Evolutionary conservation across 148 eudicot species (phyloP).

Genomic region (Nyssa sinensis): DNA sequence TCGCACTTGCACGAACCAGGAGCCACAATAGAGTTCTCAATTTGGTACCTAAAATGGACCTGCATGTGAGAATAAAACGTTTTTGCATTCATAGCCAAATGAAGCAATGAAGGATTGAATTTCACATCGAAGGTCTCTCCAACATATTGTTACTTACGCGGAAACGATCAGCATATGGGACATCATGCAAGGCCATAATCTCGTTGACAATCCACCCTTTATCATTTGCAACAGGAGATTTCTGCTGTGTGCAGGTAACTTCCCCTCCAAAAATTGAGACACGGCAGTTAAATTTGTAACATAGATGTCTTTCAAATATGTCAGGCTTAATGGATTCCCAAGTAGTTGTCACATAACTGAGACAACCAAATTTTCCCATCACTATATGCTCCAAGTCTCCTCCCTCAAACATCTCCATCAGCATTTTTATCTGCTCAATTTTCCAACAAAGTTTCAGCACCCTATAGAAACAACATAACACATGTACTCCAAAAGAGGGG

Average conservation of each 20-base stretch:
- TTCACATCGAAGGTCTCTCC: background rate
- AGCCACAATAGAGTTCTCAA: slow-evolving; percentile 30
- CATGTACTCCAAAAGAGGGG: background rate
- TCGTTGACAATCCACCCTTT: slow-evolving; percentile 64
- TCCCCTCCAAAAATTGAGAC: slow-evolving; percentile 82
- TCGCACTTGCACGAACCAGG: slow-evolving; percentile 51
- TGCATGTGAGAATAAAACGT: slow-evolving; percentile 25
- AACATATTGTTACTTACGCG: slow-evolving; percentile 44
- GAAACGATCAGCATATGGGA: slow-evolving; percentile 71
- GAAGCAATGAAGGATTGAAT: background rate
- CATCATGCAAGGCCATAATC: slow-evolving; percentile 64
- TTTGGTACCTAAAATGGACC: slow-evolving; percentile 69
- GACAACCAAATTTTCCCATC: slow-evolving; percentile 70
- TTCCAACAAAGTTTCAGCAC: slow-evolving; percentile 2
- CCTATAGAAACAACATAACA: background rate
- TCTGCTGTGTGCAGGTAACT: slow-evolving; percentile 67
- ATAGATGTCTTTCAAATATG: slow-evolving; percentile 55
- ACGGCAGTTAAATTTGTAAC: slow-evolving; percentile 57
- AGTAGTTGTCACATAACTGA: slow-evolving; percentile 52
- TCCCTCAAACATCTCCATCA: slow-evolving; percentile 76
- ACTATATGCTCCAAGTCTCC: slow-evolving; percentile 64
- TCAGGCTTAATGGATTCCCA: slow-evolving; percentile 62
- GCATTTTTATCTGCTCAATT: slow-evolving; percentile 46
- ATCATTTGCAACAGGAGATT: slow-evolving; percentile 35
- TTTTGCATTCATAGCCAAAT: background rate